Evolutionary conservation across 805 yeast genomes (phyloP), one percentile per base, ranked within the genome.

Genomic region (Groenewaldozyma tartarivorans): DNA sequence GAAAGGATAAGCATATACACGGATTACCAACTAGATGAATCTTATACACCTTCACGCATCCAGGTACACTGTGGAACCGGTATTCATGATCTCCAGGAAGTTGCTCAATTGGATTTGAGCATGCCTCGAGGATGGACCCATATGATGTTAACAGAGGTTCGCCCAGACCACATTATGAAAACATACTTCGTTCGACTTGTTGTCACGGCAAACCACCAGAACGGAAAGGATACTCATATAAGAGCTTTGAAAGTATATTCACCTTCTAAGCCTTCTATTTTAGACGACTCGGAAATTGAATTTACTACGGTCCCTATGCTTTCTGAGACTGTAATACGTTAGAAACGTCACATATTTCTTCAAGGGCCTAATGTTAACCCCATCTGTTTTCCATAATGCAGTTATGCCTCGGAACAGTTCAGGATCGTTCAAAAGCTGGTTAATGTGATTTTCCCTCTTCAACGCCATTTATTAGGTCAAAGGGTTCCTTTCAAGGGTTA

Each of bases 161-260:
- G 82, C 30, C 31, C 31, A 3, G 53, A 56, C 40, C 74, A 75
- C 2, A 71, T 76, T 1, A 59, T 86, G 36, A 77, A 81, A 50
- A 75, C 92, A 39, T 81, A 77, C 51, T 63, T 78, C 47, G 61
- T 86, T 9, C 72, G 82, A 45, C 49, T 87, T 13, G 56, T 71
- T n/a, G 68, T 86, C 4, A 56, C 74, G 5, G 73, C 83, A 1
- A 92, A 94, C 52, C 95, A 86, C 52, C 96, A 88, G 55, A 87
- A 85, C 55, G 99, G 99, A 35, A 92, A 90, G 55, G 99, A 92
- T 58, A 80, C 95, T 1, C 97, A 87, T 57, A 66, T 92, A 7
- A 62, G 98, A 36, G 81, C 87, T 0, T 67, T 88, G 15, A 75
- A 76, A 66, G 58, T 84, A 52, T 65, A 77, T 58, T 63, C 74